Evolutionary conservation across 768 basidiomycete genomes (phyloP).

Genomic region (Russula foetens): DNA sequence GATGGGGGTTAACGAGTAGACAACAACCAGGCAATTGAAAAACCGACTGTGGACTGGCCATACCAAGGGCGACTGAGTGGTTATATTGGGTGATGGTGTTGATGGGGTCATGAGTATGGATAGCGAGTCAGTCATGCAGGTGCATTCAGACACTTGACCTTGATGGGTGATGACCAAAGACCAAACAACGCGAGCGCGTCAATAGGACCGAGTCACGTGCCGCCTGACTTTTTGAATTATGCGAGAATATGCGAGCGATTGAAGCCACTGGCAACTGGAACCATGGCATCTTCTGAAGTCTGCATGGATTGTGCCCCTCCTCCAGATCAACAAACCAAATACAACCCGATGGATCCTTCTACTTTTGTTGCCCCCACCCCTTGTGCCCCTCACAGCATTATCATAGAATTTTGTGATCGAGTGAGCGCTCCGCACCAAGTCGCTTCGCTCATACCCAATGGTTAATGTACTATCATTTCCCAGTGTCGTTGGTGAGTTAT

Average conservation of each 20-base stretch:
- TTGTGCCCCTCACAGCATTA: constrained; percentile 46
- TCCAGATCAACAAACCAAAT: neutral
- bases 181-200: constrained; percentile 58
- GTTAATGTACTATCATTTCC: neutral
- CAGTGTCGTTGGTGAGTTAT: constrained; percentile 70
- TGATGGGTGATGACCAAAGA: neutral
- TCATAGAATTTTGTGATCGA: constrained; percentile 90
- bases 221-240: neutral
- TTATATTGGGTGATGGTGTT: constrained; percentile 13
- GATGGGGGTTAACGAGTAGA: neutral
- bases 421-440: constrained; percentile 36
- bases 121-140: no score
- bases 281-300: neutral
- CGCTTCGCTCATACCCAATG: constrained; percentile 1
- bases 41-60: constrained; percentile 64
- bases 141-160: no score
- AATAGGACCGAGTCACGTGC: constrained; percentile 24
- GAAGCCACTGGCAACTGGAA: neutral
- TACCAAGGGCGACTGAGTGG: constrained; percentile 21
- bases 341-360: constrained; percentile 35
- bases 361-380: constrained; percentile 50
- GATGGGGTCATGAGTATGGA: constrained; percentile 6
- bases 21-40: neutral
- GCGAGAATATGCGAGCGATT: no score
- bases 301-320: constrained; percentile 22